Conservation (phyloP, 352 stramenopile genomes). For the Phytophthora citricola region DNA sequence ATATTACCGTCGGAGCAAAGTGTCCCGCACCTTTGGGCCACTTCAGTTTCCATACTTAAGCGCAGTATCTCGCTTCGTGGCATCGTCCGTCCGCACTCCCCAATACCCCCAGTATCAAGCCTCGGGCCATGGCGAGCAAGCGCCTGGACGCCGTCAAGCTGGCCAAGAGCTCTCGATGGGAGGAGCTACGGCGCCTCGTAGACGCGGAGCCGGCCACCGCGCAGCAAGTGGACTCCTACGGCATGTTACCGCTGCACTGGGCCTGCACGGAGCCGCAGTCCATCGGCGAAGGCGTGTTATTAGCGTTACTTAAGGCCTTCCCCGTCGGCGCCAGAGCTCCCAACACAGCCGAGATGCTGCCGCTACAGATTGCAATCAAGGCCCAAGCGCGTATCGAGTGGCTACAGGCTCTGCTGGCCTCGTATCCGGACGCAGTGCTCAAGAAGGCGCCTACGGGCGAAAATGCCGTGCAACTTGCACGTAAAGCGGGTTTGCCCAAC, state of each 20-base stretch:
- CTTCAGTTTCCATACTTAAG: slow-evolving; percentile 11
- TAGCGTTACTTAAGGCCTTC: slow-evolving; percentile 83
- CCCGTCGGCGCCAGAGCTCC: slow-evolving; percentile 63
- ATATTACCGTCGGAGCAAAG: background rate
- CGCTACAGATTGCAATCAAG: slow-evolving; percentile 90
- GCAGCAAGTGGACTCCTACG: slow-evolving; percentile 86
- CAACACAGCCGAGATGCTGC: slow-evolving; percentile 88
- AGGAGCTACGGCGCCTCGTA: slow-evolving; percentile 77
- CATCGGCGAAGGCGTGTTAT: slow-evolving; percentile 74
- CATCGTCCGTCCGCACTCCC: slow-evolving; percentile 15
- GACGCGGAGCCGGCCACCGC: slow-evolving; percentile 71
- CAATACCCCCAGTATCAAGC: slow-evolving; percentile 14
- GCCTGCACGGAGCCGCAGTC: slow-evolving; percentile 85
- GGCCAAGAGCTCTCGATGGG: slow-evolving; percentile 83
- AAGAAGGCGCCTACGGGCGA: slow-evolving; percentile 79
- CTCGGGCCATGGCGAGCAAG: slow-evolving; percentile 48
- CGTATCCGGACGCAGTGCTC: slow-evolving; percentile 82
- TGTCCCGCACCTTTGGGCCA: slow-evolving; percentile 4
- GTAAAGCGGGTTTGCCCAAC: slow-evolving; percentile 57
- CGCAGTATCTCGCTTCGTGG: slow-evolving; percentile 26
- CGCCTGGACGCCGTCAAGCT: slow-evolving; percentile 87
- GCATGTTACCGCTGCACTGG: slow-evolving; percentile 90
- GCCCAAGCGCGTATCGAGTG: slow-evolving; percentile 88
- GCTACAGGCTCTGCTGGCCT: slow-evolving; percentile 84
- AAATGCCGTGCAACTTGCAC: slow-evolving; percentile 77